Base-by-base conservation (phyloP, 106 monocot genomes). In the Allium fistulosum region DNA sequence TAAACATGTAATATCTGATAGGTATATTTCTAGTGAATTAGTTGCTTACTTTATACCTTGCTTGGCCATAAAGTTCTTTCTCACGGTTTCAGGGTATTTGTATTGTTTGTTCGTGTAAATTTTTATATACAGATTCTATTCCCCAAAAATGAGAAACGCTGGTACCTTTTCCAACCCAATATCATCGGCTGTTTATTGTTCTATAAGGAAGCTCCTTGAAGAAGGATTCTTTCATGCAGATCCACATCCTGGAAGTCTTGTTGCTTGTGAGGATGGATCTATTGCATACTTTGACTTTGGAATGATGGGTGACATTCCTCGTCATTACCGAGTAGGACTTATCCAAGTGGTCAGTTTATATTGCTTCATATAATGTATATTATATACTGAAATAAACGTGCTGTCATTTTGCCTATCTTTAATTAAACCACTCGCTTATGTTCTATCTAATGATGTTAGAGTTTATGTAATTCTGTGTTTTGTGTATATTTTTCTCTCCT, bases 221-320 rank as follows among this genome's bases (percentile, higher is more conserved):
- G 88, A 92, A 49, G 96, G 96, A 11, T 97, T 84, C 71, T 97
- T 97, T 60, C 96, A 97, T 81, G 96, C 88, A 53, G 96, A 97
- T 53, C 96, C 96, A 53, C 96, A 97, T 83, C 96, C 96, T 61
- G 96, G 96, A 79, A 97, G 92, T 81, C 92, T 97, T 75, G 92
- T 97, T 58, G 96, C 82, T 58, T 86, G 84, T 71, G 63, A 71
- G 67, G 80, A 87, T 73, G 96, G 96, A 12, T 84, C 78, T 69
- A 83, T 97, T 65, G 96, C 96, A 65, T 97, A 97, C 69, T 92
- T 97, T 77, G 96, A 97, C 71, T 97, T 92, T 79, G 96, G 96
- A 68, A 97, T 97, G 96, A 97, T 97, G 96, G 96, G 96, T 58
- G 92, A 97, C 75, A 92, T 97, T 74, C 96, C 96, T 17, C 86